Evolutionary conservation across 202 grass and related monocot species (phyloP).

Genomic region (Digitaria exilis): DNA sequence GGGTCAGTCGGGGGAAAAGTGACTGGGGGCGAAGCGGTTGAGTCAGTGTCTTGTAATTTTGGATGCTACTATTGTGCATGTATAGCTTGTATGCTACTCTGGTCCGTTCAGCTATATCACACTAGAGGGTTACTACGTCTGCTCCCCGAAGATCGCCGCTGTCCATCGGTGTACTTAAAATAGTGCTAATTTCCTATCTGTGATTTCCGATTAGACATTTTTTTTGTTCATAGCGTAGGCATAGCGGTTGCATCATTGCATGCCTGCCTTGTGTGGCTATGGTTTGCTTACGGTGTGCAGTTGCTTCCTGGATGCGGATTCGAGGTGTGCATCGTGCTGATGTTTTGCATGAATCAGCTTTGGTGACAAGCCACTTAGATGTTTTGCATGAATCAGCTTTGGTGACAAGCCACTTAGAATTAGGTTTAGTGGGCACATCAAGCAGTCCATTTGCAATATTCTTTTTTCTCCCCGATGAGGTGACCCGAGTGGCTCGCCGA

Average conservation of each 20-base stretch:
- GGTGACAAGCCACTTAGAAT: background rate
- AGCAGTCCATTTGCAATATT: background rate
- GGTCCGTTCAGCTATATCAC: constrained; percentile 16
- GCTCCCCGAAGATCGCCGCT: background rate
- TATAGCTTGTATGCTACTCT: constrained; percentile 49
- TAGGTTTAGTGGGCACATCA: background rate
- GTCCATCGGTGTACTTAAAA: background rate
- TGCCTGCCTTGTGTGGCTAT: too few species aligned
- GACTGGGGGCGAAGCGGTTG: constrained; percentile 23
- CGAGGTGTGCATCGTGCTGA: too few species aligned
- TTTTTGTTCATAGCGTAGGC: background rate
- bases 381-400: background rate
- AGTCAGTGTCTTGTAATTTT: constrained; percentile 43
- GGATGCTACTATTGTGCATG: constrained; percentile 47
- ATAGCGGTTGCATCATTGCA: too few species aligned
- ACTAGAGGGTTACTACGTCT: constrained; percentile 37
- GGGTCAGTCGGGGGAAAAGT: constrained; percentile 20
- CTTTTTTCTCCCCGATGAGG: too few species aligned
- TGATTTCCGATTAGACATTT: background rate
- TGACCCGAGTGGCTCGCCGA: too few species aligned
- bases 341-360: too few species aligned
- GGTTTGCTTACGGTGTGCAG: too few species aligned
- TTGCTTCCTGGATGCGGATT: background rate
- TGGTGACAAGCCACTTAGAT: too few species aligned
- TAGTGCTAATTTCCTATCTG: background rate